Percentiles rank a stretch among this genome's conserved stretches.
phyloP scores from a whole-genome alignment of 2,329 filamentous ascomycete genomes.

The Penicillium sp. region DNA sequence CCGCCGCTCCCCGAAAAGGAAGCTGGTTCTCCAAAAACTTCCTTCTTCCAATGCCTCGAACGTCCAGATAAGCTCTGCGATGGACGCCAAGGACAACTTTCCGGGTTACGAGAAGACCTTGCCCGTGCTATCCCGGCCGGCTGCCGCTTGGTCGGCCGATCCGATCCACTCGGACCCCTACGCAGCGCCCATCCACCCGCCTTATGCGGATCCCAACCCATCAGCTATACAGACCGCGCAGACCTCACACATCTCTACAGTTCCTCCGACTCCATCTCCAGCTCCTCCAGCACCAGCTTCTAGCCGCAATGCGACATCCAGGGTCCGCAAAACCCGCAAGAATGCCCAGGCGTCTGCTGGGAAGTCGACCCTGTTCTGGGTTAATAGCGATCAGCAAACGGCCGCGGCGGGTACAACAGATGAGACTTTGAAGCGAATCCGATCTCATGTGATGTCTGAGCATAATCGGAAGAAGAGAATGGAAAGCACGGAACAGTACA shows the following conservation, averaged over 20 bases:
- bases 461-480: conserved; percentile 44
- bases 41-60: not conserved
- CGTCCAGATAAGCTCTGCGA: conserved; percentile 14
- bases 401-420: conserved; percentile 39
- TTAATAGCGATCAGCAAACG: conserved; percentile 40
- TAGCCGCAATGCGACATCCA: conserved; percentile 26
- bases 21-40: conserved; percentile 1
- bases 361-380: conserved; percentile 43
- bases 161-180: conserved; percentile 13
- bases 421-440: conserved; percentile 43
- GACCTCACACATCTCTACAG: not conserved
- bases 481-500: conserved; percentile 42
- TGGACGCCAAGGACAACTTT: conserved; percentile 32
- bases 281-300: not conserved
- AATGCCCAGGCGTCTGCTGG: conserved; percentile 27
- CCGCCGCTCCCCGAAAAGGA: conserved; percentile 13
- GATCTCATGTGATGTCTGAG: conserved; percentile 46
- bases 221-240: not conserved
- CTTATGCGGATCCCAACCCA: conserved; percentile 1
- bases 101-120: conserved; percentile 28
- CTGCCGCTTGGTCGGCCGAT: conserved; percentile 22
- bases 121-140: conserved; percentile 28
- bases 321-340: conserved; percentile 38
- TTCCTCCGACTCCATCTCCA: conserved; percentile 9
- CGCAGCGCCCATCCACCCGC: conserved; percentile 8